Conservation (phyloP, 1,139 yeast species). For the Hemisphaericaspora xylanilytica region DNA sequence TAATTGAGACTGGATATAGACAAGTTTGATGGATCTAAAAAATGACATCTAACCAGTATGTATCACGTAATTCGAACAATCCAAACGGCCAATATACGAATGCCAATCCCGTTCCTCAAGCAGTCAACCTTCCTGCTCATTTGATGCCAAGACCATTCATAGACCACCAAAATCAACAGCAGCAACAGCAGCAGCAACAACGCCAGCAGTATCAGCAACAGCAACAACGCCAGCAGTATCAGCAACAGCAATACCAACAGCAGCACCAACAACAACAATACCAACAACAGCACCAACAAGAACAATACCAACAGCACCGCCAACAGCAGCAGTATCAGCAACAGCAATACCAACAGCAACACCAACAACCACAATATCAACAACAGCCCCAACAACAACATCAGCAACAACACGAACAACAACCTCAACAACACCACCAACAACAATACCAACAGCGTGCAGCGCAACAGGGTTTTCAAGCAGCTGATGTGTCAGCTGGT, state of each 20-base stretch:
- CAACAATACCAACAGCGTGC: too few species aligned
- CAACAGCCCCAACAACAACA: conserved; percentile 8
- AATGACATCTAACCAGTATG: conserved; percentile 5
- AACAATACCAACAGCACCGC: too few species aligned
- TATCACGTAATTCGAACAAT: not conserved
- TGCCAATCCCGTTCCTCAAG: conserved; percentile 1
- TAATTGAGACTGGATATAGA: too few species aligned
- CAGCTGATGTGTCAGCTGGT: conserved; percentile 2
- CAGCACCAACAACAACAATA: too few species aligned
- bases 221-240: conserved; percentile 6
- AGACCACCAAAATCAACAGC: conserved; percentile 12
- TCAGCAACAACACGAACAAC: conserved; percentile 2
- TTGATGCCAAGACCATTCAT: conserved; percentile 34
- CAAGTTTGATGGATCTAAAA: not conserved
- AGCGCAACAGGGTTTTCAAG: not conserved
- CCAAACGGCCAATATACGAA: conserved; percentile 1
- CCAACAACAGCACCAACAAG: too few species aligned
- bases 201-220: conserved; percentile 7
- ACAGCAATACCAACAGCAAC: conserved; percentile 8
- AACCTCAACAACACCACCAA: too few species aligned
- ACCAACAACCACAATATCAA: conserved; percentile 8
- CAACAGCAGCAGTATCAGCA: conserved; percentile 8
- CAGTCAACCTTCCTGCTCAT: conserved; percentile 30
- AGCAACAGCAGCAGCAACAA: conserved; percentile 8
- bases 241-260: too few species aligned